Conservation (phyloP, 2,329 filamentous ascomycete species). For the Fusarium anguioides region DNA sequence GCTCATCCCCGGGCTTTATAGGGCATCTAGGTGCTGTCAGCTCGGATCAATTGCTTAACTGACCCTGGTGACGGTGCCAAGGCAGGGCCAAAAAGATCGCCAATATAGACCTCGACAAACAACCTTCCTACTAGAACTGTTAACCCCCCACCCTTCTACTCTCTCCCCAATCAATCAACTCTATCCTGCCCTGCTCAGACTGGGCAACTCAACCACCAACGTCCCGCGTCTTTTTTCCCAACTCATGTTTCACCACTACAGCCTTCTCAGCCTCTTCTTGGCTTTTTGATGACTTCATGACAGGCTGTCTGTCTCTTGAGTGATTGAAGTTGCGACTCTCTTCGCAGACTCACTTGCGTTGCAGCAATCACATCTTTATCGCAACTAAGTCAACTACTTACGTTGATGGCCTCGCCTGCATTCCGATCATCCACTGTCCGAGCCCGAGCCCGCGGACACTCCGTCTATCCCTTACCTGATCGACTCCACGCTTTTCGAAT, state of each 20-base stretch:
- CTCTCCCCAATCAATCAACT: background rate
- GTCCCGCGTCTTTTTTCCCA: slow-evolving; percentile 12
- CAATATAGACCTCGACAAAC: slow-evolving; percentile 26
- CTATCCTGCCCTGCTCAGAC: background rate
- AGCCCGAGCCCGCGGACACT: slow-evolving; percentile 19
- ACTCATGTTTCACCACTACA: slow-evolving; percentile 34
- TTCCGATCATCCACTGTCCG: slow-evolving; percentile 16
- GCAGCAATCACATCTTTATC: slow-evolving; percentile 3
- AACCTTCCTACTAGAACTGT: background rate
- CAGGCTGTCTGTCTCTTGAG: slow-evolving; percentile 18
- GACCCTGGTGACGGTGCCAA: slow-evolving; percentile 28
- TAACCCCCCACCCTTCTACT: slow-evolving; percentile 10
- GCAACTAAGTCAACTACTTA: background rate
- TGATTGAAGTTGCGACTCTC: slow-evolving; percentile 2
- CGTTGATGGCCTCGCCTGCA: slow-evolving; percentile 30
- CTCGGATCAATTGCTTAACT: slow-evolving; percentile 13
- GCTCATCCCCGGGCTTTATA: slow-evolving; percentile 18
- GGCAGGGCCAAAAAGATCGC: slow-evolving; percentile 24
- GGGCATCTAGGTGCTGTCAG: slow-evolving; percentile 19
- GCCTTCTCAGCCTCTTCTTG: slow-evolving; percentile 35
- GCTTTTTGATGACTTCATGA: slow-evolving; percentile 19
- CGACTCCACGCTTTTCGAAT: slow-evolving; percentile 13
- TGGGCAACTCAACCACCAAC: slow-evolving; percentile 24
- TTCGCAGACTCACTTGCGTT: slow-evolving; percentile 9
- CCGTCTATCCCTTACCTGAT: slow-evolving; percentile 17